These are phyloP conservation scores for Lactarius hatsudake DNA, from an alignment of 768 basidiomycete species.

Conservation along the genomic window DNA sequence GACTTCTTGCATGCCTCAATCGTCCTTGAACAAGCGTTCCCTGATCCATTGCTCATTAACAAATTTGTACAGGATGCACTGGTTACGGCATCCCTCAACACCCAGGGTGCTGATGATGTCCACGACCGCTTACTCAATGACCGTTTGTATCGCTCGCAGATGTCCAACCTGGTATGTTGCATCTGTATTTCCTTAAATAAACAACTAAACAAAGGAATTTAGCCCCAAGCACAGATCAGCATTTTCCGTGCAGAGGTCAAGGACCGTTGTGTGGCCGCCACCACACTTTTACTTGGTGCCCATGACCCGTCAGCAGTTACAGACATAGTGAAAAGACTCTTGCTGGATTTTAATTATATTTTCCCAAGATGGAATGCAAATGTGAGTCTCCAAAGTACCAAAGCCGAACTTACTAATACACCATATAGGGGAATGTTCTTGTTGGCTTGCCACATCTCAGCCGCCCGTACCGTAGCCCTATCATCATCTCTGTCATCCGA, in stretches of 20 bases:
- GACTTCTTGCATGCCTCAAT: no score
- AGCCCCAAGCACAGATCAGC: background rate
- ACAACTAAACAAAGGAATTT: no score
- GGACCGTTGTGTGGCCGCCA: background rate
- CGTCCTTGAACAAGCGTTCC: no score
- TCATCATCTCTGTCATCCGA: background rate
- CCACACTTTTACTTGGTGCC: background rate
- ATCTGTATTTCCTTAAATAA: no score
- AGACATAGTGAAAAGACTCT: background rate
- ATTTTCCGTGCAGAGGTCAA: background rate
- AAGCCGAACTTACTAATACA: background rate
- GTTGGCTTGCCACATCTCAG: background rate
- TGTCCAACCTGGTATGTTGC: no score
- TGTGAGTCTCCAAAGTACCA: background rate
- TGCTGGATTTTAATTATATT: background rate
- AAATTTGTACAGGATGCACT: no score
- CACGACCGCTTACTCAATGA: no score
- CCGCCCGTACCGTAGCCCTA: background rate
- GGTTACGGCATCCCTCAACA: no score
- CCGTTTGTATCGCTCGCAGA: no score
- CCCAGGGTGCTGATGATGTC: no score
- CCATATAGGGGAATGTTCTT: background rate
- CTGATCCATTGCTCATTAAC: no score
- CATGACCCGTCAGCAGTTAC: background rate
- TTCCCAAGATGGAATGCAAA: background rate